A percentile compares a stretch with the other conserved stretches of the same genome.
These are phyloP conservation scores for Malassezia sympodialis DNA, from an alignment of 1,284 basidiomycete genomes.

Conservation along the genomic window DNA sequence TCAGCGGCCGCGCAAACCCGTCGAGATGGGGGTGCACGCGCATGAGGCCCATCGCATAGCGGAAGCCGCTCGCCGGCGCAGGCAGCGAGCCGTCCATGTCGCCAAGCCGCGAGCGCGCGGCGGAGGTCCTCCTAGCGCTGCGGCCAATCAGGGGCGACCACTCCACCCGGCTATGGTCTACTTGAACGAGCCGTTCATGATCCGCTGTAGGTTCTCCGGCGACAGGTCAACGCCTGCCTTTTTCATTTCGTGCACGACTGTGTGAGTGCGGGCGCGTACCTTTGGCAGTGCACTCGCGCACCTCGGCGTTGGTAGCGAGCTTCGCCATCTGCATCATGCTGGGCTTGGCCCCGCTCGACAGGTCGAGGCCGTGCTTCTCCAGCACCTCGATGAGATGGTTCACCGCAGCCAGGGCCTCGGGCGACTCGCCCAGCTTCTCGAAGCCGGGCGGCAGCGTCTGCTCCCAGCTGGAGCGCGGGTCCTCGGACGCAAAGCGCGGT, in stretches of 20 bases:
- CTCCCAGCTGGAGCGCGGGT: slow-evolving; percentile 5
- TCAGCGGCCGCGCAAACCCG: neutral
- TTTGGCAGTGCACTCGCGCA: slow-evolving; percentile 27
- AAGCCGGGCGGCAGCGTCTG: slow-evolving; percentile 28
- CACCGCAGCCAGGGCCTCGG: slow-evolving; percentile 29
- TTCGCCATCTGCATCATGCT: slow-evolving; percentile 31
- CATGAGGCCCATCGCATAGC: slow-evolving; percentile 8
- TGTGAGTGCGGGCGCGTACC: slow-evolving; percentile 19
- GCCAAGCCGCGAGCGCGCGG: neutral
- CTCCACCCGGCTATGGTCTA: neutral
- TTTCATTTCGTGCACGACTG: slow-evolving; percentile 36
- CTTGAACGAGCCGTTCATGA: slow-evolving; percentile 23
- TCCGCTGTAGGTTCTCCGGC: slow-evolving; percentile 28
- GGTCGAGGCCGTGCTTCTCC: slow-evolving; percentile 32
- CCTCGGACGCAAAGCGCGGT: slow-evolving; percentile 5
- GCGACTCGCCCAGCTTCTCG: slow-evolving; percentile 31
- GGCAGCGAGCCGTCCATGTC: neutral
- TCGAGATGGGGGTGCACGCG: neutral
- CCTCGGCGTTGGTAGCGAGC: slow-evolving; percentile 28
- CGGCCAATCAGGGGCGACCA: neutral
- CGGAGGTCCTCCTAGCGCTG: neutral
- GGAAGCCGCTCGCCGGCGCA: neutral
- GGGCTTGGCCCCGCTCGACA: slow-evolving; percentile 28
- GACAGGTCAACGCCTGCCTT: slow-evolving; percentile 36
- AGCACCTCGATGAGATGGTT: slow-evolving; percentile 26